A percentile compares a stretch with the other conserved stretches of the same genome.
These are phyloP conservation scores for Andalucia godoyi DNA, from an alignment of 78 protist genomes.

Conservation along the genomic window DNA sequence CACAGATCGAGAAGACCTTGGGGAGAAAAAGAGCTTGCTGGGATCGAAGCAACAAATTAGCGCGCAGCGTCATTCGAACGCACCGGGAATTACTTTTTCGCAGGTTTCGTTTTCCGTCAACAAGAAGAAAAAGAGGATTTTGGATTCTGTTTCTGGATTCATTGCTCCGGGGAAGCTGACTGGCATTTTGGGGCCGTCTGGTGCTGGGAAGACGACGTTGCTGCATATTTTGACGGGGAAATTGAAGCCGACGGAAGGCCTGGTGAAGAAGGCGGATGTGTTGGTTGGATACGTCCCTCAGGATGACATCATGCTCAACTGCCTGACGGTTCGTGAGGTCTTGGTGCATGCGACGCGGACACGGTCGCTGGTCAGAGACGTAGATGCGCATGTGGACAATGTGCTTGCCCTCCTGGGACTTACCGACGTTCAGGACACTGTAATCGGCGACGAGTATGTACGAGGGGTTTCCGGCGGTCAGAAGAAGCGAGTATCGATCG, in stretches of 20 bases:
- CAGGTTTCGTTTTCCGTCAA: no score
- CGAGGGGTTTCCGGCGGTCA: constrained; percentile 47
- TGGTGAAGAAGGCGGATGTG: no score
- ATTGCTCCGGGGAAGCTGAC: constrained; percentile 7
- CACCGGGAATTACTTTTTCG: no score
- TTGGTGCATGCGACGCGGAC: no score
- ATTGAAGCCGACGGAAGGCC: no score
- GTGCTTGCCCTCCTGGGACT: constrained; percentile 37
- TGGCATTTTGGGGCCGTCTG: constrained; percentile 51
- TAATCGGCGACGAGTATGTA: constrained; percentile 35
- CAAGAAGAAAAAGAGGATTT: background rate
- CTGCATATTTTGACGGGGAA: constrained; percentile 62
- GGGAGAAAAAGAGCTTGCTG: no score
- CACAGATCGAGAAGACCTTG: no score
- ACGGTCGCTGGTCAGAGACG: no score
- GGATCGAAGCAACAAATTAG: no score
- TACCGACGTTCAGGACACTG: constrained; percentile 32
- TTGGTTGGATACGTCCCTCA: constrained; percentile 67
- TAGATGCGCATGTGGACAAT: constrained; percentile 15
- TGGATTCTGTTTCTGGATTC: constrained; percentile 1
- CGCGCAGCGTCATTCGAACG: no score
- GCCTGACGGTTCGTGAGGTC: constrained; percentile 57
- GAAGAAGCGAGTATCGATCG: constrained; percentile 41
- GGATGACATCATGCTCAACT: constrained; percentile 30
- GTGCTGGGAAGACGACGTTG: constrained; percentile 82